Percentiles rank a stretch among this genome's conserved stretches.
These are phyloP conservation scores for Malassezia psittaci DNA, from an alignment of 1,284 basidiomycete species.

Conservation along the genomic window DNA sequence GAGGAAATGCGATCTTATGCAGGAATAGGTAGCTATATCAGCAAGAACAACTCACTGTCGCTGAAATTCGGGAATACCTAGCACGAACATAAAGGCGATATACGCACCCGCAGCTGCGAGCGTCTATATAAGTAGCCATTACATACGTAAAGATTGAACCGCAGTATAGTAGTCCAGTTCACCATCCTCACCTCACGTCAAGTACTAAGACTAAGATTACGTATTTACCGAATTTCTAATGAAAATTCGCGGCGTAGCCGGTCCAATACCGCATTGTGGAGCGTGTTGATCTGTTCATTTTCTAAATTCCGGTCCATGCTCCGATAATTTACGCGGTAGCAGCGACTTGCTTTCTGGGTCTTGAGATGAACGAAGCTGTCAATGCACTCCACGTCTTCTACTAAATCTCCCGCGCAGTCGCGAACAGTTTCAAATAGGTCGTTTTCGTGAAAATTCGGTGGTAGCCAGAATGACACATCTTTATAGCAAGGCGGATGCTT, in stretches of 20 bases:
- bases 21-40: constrained; percentile 56
- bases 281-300: constrained; percentile 74
- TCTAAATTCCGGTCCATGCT: constrained; percentile 93
- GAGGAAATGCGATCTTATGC: constrained; percentile 60
- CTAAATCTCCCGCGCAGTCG: constrained; percentile 80
- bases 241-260: constrained; percentile 50
- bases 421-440: constrained; percentile 92
- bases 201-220: background rate
- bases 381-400: constrained; percentile 79
- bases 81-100: constrained; percentile 1
- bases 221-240: constrained; percentile 28
- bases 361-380: constrained; percentile 88
- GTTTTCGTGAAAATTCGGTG: constrained; percentile 67
- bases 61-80: constrained; percentile 3
- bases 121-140: background rate
- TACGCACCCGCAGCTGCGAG: constrained; percentile 4
- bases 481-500: constrained; percentile 46
- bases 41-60: constrained; percentile 3
- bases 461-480: constrained; percentile 56
- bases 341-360: constrained; percentile 66
- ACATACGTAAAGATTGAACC: constrained; percentile 7
- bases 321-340: constrained; percentile 86
- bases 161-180: constrained; percentile 5
- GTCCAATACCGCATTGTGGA: constrained; percentile 56
- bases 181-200: constrained; percentile 4